These are phyloP conservation scores for Cucumis cinereus DNA, from an alignment of 306 rosid genomes.

Conservation along the genomic window DNA sequence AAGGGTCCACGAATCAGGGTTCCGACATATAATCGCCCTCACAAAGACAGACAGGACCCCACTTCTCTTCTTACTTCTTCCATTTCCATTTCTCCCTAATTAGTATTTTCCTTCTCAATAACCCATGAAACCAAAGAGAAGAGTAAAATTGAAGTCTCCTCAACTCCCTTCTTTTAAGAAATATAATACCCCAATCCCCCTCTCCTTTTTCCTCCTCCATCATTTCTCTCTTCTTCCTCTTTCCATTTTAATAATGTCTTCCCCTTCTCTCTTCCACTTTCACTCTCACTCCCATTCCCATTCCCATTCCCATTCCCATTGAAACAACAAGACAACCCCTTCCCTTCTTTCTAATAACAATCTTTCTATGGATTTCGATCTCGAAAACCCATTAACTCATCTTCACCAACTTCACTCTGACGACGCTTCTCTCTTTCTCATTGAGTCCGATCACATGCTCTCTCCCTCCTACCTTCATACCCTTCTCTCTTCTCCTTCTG, in stretches of 20 bases:
- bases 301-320: slow-evolving; percentile 1
- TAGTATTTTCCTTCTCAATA: no score
- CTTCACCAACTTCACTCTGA: slow-evolving; percentile 24
- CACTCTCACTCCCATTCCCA: not conserved
- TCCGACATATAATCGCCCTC: no score
- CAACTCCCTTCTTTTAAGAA: no score
- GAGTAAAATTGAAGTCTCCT: no score
- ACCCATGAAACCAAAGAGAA: no score
- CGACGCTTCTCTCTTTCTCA: slow-evolving; percentile 43
- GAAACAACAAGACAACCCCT: no score
- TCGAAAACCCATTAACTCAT: slow-evolving; percentile 67
- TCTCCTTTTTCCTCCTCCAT: slow-evolving; percentile 8
- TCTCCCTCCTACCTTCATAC: slow-evolving; percentile 37
- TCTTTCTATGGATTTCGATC: slow-evolving; percentile 69
- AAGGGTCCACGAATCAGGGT: no score
- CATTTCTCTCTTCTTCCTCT: not conserved
- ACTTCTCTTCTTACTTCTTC: no score
- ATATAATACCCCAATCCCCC: no score
- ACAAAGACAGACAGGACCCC: no score
- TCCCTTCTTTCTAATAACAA: not conserved
- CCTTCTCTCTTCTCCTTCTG: slow-evolving; percentile 31
- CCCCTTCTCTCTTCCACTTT: not conserved
- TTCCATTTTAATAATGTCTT: slow-evolving; percentile 19
- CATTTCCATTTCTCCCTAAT: no score
- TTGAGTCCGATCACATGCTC: slow-evolving; percentile 77